Evolutionary conservation across 2,329 filamentous ascomycete species (phyloP).

Genomic region (Penicillium sp.): DNA sequence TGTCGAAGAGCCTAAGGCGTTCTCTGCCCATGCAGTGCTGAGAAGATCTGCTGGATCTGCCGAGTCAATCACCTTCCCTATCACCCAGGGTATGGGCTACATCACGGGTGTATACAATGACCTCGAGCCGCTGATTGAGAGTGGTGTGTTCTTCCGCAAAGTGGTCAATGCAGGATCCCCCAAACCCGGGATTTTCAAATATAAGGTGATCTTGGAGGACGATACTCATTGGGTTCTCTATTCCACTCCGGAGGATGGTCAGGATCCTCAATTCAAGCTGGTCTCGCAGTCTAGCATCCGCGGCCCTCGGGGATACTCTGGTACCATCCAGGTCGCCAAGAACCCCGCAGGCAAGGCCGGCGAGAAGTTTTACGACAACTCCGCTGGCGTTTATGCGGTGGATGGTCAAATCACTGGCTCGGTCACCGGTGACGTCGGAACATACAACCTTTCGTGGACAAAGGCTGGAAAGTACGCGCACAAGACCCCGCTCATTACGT

Average conservation of each 20-base stretch:
- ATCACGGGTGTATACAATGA: slow-evolving; percentile 75
- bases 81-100: slow-evolving; percentile 88
- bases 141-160: slow-evolving; percentile 69
- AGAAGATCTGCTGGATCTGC: slow-evolving; percentile 52
- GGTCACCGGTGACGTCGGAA: slow-evolving; percentile 57
- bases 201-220: slow-evolving; percentile 70
- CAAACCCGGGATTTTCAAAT: slow-evolving; percentile 70
- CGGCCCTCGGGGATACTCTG: slow-evolving; percentile 68
- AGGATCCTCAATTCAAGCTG: slow-evolving; percentile 66
- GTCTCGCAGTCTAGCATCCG: slow-evolving; percentile 65
- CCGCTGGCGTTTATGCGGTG: slow-evolving; percentile 72
- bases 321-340: slow-evolving; percentile 81
- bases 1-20: slow-evolving; percentile 54
- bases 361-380: slow-evolving; percentile 70
- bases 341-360: slow-evolving; percentile 58
- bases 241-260: slow-evolving; percentile 59
- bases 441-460: slow-evolving; percentile 71
- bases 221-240: slow-evolving; percentile 77
- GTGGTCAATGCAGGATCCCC: slow-evolving; percentile 57
- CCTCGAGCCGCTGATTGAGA: slow-evolving; percentile 70
- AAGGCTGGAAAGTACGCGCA: slow-evolving; percentile 64
- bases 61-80: slow-evolving; percentile 70
- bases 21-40: slow-evolving; percentile 68
- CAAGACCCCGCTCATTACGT: slow-evolving; percentile 69
- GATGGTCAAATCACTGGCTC: slow-evolving; percentile 65